These are phyloP conservation scores for Gigaspora rosea DNA, from an alignment of 192 early-diverging fungal species.

Conservation along the genomic window DNA sequence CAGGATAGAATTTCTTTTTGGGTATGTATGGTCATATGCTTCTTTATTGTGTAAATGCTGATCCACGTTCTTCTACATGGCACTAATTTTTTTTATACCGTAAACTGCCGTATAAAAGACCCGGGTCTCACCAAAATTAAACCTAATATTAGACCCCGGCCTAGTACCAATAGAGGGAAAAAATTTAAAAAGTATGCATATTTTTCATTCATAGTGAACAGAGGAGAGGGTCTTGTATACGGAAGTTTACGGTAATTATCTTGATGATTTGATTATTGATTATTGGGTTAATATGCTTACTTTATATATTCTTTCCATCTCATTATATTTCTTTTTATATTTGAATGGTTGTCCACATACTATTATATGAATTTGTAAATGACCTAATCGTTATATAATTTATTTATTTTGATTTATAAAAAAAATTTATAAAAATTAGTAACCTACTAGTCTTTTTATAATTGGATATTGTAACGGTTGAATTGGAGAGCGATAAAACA, in stretches of 20 bases:
- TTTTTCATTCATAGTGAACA: no score
- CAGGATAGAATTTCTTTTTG: not conserved
- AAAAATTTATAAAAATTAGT: not conserved
- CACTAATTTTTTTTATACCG: not conserved
- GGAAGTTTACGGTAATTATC: no score
- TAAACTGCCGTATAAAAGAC: no score
- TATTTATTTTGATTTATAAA: not conserved
- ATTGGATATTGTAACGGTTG: no score
- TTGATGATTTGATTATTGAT: no score
- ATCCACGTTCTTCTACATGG: not conserved
- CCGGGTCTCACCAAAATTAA: no score
- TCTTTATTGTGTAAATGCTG: conserved; percentile 15
- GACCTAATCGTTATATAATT: not conserved
- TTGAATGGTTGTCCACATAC: conserved; percentile 13
- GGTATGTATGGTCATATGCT: conserved; percentile 20
- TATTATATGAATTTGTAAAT: conserved; percentile 9
- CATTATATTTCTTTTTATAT: conserved; percentile 26
- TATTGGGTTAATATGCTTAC: not conserved
- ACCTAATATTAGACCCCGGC: no score
- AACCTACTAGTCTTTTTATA: not conserved
- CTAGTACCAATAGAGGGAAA: no score
- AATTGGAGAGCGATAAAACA: not conserved
- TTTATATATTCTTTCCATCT: not conserved
- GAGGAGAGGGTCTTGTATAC: no score
- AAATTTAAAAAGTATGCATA: no score